A percentile compares a stretch with the other conserved stretches of the same genome.
phyloP scores from a whole-genome alignment of 805 yeast species.

The Metschnikowia picachoensis region DNA sequence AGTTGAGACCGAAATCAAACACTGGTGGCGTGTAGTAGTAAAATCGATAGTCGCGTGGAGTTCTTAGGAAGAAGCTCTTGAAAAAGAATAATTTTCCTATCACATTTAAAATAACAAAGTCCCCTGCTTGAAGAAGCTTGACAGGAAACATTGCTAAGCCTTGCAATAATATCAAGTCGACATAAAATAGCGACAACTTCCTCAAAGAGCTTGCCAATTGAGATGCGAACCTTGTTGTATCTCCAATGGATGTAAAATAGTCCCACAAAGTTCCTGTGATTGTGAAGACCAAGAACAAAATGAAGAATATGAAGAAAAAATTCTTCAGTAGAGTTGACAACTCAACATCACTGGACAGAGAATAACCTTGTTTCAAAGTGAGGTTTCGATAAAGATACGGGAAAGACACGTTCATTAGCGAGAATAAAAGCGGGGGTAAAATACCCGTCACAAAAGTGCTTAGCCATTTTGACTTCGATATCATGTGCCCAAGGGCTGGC shows the following conservation, averaged over 20 bases:
- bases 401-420: constrained; percentile 47
- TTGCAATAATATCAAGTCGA: constrained; percentile 62
- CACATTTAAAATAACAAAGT: constrained; percentile 43
- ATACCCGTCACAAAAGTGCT: constrained; percentile 59
- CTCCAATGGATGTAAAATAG: constrained; percentile 53
- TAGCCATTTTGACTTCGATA: constrained; percentile 47
- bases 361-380: constrained; percentile 48
- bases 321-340: constrained; percentile 54
- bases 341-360: constrained; percentile 57
- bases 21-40: constrained; percentile 54
- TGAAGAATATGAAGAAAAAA: constrained; percentile 57
- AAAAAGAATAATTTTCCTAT: constrained; percentile 36
- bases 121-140: constrained; percentile 52
- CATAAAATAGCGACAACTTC: constrained; percentile 50
- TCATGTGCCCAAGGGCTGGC: constrained; percentile 55
- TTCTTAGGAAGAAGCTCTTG: constrained; percentile 37
- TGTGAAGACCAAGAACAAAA: constrained; percentile 57
- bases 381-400: constrained; percentile 55
- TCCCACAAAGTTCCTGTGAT: constrained; percentile 60
- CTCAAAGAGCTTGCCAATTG: constrained; percentile 51
- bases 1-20: constrained; percentile 57
- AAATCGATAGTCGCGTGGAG: constrained; percentile 51
- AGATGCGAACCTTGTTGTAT: constrained; percentile 56
- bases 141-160: constrained; percentile 65
- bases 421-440: constrained; percentile 57